Percentiles rank a stretch among this genome's conserved stretches.
phyloP scores from a whole-genome alignment of 257 asterid genomes.

The Vinca minor region DNA sequence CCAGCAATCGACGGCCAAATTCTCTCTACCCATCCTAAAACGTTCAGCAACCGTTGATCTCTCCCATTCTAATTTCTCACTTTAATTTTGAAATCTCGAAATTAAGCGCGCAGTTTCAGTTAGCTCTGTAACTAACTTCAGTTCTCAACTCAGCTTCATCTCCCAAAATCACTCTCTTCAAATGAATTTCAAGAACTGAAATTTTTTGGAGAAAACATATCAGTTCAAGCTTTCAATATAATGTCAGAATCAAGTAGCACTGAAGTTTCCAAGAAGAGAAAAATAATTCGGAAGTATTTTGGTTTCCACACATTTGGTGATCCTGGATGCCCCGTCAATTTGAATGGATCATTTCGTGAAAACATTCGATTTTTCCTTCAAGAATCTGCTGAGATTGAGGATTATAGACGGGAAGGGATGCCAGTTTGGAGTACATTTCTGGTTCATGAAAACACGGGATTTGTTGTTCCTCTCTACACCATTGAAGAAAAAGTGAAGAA shows the following conservation, averaged over 20 bases:
- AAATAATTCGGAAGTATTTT: constrained; percentile 31
- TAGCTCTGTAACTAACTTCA: constrained; percentile 6
- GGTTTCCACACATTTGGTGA: constrained; percentile 59
- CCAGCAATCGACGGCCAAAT: not conserved
- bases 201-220: not conserved
- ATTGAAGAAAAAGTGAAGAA: constrained; percentile 55
- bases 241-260: constrained; percentile 23
- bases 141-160: not conserved
- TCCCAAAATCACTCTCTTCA: no score
- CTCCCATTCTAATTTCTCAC: not conserved
- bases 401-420: constrained; percentile 47
- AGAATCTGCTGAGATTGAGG: constrained; percentile 52
- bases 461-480: constrained; percentile 64
- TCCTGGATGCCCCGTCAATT: constrained; percentile 40
- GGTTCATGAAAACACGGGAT: constrained; percentile 52
- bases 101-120: constrained; percentile 4
- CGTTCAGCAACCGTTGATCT: not conserved
- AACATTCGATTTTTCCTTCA: constrained; percentile 57
- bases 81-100: not conserved
- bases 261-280: constrained; percentile 24
- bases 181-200: constrained; percentile 18
- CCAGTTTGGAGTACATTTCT: constrained; percentile 59
- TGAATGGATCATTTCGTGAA: constrained; percentile 55
- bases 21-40: not conserved
- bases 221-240: not conserved